Conservation (phyloP, 1,284 basidiomycete species). For the Papiliotrema flavescens region DNA sequence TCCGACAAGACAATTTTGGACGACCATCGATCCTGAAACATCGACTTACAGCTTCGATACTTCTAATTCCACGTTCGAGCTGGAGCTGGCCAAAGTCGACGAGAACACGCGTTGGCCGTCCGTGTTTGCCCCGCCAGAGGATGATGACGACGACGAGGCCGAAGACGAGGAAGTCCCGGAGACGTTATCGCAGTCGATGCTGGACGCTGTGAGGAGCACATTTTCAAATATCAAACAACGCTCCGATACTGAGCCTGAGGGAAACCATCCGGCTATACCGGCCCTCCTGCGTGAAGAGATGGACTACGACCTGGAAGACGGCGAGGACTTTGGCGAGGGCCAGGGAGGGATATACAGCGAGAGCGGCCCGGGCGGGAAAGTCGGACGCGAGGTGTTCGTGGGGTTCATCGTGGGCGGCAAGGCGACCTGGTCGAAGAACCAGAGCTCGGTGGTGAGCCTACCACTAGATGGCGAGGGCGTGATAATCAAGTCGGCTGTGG, state of each 20-base stretch:
- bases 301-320: conserved; percentile 46
- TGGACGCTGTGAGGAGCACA: conserved; percentile 68
- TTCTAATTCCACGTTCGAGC: conserved; percentile 63
- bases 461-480: conserved; percentile 50
- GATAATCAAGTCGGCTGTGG: conserved; percentile 73
- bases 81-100: conserved; percentile 80
- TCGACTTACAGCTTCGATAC: conserved; percentile 86
- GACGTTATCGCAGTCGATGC: conserved; percentile 78
- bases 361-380: conserved; percentile 17
- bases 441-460: conserved; percentile 26
- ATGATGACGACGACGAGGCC: conserved; percentile 49
- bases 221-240: conserved; percentile 31
- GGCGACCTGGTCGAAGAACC: conserved; percentile 30
- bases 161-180: conserved; percentile 83
- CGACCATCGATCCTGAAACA: conserved; percentile 61
- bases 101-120: conserved; percentile 79
- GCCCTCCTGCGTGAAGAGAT: conserved; percentile 48
- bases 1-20: conserved; percentile 68
- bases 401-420: conserved; percentile 24
- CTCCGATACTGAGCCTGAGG: conserved; percentile 22
- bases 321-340: conserved; percentile 53
- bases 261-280: conserved; percentile 36
- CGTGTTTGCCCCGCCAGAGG: conserved; percentile 57
- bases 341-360: conserved; percentile 54
- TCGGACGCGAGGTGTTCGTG: conserved; percentile 35